Base-by-base conservation (phyloP, 305 asterid species). In the Fraxinus paxiana region DNA sequence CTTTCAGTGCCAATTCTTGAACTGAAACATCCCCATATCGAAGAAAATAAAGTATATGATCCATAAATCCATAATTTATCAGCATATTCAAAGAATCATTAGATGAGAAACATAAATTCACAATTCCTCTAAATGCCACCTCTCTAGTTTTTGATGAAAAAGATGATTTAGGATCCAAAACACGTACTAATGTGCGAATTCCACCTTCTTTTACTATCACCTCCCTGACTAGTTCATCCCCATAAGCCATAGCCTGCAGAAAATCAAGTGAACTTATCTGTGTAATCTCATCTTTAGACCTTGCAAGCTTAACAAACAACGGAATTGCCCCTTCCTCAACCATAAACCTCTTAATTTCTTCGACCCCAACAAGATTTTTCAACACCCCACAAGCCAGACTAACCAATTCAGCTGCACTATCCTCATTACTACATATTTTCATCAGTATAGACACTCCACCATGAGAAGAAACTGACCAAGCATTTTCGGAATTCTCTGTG, bases 391-490 rank as follows among this genome's bases (percentile, higher is more conserved):
- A 91, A 75, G 92, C 86, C 75, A 90, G 81, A 56, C 84, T 65
- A 77, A 92, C 88, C 80, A 92, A 69, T 73, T 88, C 94, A 10
- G 86, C 81, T 51, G 77, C 77, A 67, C 28, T 34, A n/a, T 82
- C 83, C 28, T 24, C 51, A 9, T 83, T 46, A 17, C 30, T 72
- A 34, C 99, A 94, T n/a, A 94, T 88, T 81, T 95, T 94, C 84
- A 95, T 78, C 76, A 95, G 89, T n/a, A 83, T 90, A 7, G 96
- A 89, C 2, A 91, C 97, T 41, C 99, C 98, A 20, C 97, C 99
- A 9, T 95, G 99, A 34, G 99, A 94, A 12, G 97, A 94, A 84
- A 95, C 88, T 0, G 97, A 89, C 99, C 99, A 95, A 0, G 87
- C 95, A 77, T 95, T 95, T 12, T 95, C 99, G 0, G 97, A 92